Base-by-base conservation (phyloP, 371 early-diverging fungal genomes). In the Lichtheimia hyalospora region DNA sequence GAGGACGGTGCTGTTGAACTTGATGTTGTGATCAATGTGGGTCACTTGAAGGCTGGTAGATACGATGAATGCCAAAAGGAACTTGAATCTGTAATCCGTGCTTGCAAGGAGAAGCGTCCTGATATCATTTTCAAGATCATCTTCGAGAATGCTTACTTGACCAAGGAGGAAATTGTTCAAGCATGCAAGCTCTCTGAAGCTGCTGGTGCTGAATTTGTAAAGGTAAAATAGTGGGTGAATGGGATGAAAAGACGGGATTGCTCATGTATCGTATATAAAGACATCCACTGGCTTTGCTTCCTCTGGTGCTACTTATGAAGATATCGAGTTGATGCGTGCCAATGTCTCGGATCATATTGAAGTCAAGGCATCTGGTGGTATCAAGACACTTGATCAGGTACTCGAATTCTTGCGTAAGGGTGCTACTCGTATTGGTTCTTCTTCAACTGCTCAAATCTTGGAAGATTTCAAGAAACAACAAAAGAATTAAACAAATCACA, bases 281-380 rank as follows among this genome's bases (percentile, higher is more conserved):
- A 87, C 88, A 2, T 85, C 85, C 6, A 86, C 88, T 14, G 88
- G 88, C 3, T 87, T 87, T 61, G 81, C 82, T 50, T 67, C 76
- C 23, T 75, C 83, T 8, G 88, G 88, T 6, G 85, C 84, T 8
- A 82, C 79, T 2, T 67, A 79, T 25, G 79, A 76, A 6, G 80
- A 87, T 23, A 73, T 86, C 27, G 63, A 71, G 57, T 66, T 86
- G 39, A 87, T 87, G 88, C 80, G 77, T 34, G 69, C 63, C 3
- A 71, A 57, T 39, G 82, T 82, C 0, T 73, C 80, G 23, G 62
- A 53, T 10, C 52, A 67, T 28, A 77, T 80, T 27, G 75, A 74
- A 60, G 87, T 87, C 41, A 87, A 87, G 70, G 88, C 88, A 1
- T 87, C 88, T 0, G 88, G 88, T 34, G 86, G 88, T 34, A 77